Evolutionary conservation across 306 rosid genomes (phyloP), one percentile per base, ranked within the genome.

Genomic region (Quercus suber): DNA sequence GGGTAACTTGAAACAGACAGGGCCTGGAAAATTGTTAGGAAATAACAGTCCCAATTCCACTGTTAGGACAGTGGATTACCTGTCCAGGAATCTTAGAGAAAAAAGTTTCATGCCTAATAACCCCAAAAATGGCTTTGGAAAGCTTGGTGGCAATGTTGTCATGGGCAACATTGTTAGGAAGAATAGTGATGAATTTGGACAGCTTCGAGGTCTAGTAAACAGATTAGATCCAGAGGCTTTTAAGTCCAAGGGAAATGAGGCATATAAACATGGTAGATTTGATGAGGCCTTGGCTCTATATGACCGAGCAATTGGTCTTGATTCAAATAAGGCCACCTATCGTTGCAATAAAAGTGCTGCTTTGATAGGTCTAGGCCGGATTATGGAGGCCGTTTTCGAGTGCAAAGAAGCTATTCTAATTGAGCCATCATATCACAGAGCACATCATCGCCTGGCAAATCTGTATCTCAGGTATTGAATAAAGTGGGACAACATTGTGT

Each of bases 141-240:
- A 69, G 43, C 21, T 57, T 1, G 77, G 68, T 10, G 82, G 78
- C 55, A 86, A 80, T 23, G 80, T 58, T 1, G 86, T 69, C 0
- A 92, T 92, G 94, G 97, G 99, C 45, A 96, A 90, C 82, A 93
- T 96, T 53, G 74, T 93, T 87, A 89, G 91, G 86, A 91, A 83
- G 79, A 91, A 80, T 43, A 84, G 78, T 4, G 90, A 83, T 10
- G 93, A 90, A 21, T 55, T 80, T 5, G 71, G 78, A 1, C 89
- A 79, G 15, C 69, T 87, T 79, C 82, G 83, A 52, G 84, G 91
- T 33, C 55, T 79, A 30, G 72, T 73, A 71, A 85, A 71, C 51
- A 84, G 81, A 82, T 80, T 78, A 6, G 90, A 95, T 73, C 98
- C 98, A 27, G 98, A 96, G 79, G 85, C 43, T 57, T 84, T 96